Evolutionary conservation across 371 early-diverging fungal genomes (phyloP), one percentile per base, ranked within the genome.

Genomic region (Rhizopus arrhizus): DNA sequence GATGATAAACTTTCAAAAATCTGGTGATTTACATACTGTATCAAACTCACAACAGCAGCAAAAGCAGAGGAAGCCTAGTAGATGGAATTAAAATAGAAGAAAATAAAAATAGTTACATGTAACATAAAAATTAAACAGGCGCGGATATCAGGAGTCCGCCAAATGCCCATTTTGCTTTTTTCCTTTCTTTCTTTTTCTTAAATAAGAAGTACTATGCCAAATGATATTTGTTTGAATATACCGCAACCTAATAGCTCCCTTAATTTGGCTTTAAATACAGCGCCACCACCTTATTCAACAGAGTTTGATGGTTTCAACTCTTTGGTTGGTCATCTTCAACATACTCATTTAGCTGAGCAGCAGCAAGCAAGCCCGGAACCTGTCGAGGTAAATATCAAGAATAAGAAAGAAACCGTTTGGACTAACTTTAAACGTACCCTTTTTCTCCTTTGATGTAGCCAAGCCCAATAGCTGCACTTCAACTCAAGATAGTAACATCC

Each of bases 1-100:
- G 15, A 35, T 15, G 35, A 64, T 70, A 38, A 43, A 61, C 9
- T 76, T 76, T 58, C 77, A 73, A 61, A 66, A 64, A 58, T 62
- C 70, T 8, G 70, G 63, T n/a, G 73, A 70, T 16, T 59, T 75
- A 10, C 59, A 63, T 15, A 65, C 72, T n/a, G 32, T 46, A 43
- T 29, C 29, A 16, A 10, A 46, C 10, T 15, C 10, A 46, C 46
- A 13, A 16, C 49, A 28, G 28, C 49, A 28, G 34, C n/a, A n/a
- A 51, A 36, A 56, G 13, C 31, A 15, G 32, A 53, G n/a, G 41
- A 61, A 56, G 34, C 58, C 58, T 4, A 53, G 48, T 48, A 31
- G 49, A 58, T 66, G 65, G 65, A 60, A 53, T 53, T 58, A 58
- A 63, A 40, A 41, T 22, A 22, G 22, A 22, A 22, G 22, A 22